Conservation (phyloP, 192 early-diverging fungal genomes). For the Allomyces macrogynus region DNA sequence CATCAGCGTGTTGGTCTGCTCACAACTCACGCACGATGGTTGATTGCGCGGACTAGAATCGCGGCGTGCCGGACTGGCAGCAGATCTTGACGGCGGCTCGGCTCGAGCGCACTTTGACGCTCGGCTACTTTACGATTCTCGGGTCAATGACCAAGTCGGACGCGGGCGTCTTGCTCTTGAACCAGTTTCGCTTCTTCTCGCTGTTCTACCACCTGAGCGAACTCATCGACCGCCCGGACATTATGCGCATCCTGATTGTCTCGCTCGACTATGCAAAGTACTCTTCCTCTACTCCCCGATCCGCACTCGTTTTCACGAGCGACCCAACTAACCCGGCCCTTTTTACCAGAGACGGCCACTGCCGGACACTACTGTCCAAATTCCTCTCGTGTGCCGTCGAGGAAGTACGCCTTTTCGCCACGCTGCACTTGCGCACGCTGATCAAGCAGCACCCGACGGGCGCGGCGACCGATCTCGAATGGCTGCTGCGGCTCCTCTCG, state of each 20-base stretch:
- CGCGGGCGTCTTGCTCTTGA: conserved; percentile 43
- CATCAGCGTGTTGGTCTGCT: too few species aligned
- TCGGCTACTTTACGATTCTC: conserved; percentile 60
- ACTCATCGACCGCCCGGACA: conserved; percentile 51
- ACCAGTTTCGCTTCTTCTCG: conserved; percentile 60
- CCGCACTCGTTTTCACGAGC: not conserved
- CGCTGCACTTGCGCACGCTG: conserved; percentile 43
- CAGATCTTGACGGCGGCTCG: conserved; percentile 47
- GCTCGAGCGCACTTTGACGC: conserved; percentile 47
- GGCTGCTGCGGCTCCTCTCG: not conserved
- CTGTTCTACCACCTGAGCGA: conserved; percentile 60
- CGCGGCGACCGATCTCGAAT: not conserved
- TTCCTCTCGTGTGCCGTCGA: conserved; percentile 37
- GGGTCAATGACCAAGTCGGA: conserved; percentile 36
- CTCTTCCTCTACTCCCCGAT: not conserved
- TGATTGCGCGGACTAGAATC: too few species aligned
- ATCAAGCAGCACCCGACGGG: conserved; percentile 43
- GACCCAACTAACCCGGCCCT: too few species aligned
- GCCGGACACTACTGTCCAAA: conserved; percentile 57
- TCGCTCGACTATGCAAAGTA: conserved; percentile 51
- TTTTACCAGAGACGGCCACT: conserved; percentile 47
- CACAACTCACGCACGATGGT: too few species aligned
- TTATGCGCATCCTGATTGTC: conserved; percentile 48
- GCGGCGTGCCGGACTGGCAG: too few species aligned
- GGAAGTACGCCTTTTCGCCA: conserved; percentile 52